Conservation (phyloP, 495 filamentous ascomycete species). For the Hypoxylon rickii region DNA sequence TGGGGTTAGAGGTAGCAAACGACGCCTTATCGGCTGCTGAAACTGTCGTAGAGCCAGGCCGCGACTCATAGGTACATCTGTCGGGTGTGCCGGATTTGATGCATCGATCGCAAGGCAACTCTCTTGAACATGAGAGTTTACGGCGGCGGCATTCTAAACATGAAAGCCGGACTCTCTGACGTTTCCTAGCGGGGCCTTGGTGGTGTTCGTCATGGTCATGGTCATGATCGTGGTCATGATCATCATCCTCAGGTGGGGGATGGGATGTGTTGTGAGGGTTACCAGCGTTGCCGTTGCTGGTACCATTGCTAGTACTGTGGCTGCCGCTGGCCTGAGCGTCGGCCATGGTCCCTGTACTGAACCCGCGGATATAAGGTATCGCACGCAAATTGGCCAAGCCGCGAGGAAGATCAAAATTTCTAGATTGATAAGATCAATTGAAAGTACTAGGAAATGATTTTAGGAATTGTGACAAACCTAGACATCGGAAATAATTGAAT, state of each 20-base stretch:
- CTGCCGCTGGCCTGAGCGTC: conserved; percentile 17
- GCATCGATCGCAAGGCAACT: conserved; percentile 56
- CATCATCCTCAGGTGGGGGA: conserved; percentile 28
- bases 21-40: conserved; percentile 17
- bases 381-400: conserved; percentile 19
- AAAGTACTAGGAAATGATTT: not conserved
- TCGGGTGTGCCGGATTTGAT: conserved; percentile 56
- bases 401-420: conserved; percentile 9
- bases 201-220: conserved; percentile 33
- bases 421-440: conserved; percentile 29
- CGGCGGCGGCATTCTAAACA: conserved; percentile 56
- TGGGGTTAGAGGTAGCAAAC: conserved; percentile 6
- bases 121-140: conserved; percentile 57
- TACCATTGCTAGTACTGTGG: not conserved
- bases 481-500: conserved; percentile 12
- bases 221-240: conserved; percentile 13
- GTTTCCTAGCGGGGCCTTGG: conserved; percentile 48
- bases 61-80: conserved; percentile 54
- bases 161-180: conserved; percentile 53
- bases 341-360: conserved; percentile 14
- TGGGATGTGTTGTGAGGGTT: not conserved
- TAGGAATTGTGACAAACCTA: conserved; percentile 13
- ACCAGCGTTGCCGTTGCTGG: not conserved
- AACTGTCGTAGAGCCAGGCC: conserved; percentile 38
- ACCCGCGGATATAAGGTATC: conserved; percentile 15